Base-by-base conservation (phyloP, 148 eudicot genomes). In the Vaccinium vitisidaea region DNA sequence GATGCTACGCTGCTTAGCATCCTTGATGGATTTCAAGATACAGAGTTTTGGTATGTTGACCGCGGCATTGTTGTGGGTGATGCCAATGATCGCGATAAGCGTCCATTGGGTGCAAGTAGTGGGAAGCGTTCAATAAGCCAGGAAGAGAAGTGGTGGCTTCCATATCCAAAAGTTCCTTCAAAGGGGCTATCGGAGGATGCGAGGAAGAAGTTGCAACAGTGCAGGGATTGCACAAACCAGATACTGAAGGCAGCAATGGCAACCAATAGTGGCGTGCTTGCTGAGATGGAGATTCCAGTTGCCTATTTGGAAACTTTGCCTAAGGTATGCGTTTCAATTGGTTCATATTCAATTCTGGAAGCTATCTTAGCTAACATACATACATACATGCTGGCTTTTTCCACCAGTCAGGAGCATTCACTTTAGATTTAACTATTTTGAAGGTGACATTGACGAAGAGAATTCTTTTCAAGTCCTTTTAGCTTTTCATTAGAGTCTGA, bases 71-170 rank as follows among this genome's bases (percentile, higher is more conserved):
- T 88, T 39, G 88, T 88, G 15, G 86, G 90, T 14, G 94, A 93
- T 48, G 87, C 83, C 67, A 93, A 90, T 82, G 88, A 88, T 18
- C 82, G 84, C 53, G 92, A 92, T 63, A 30, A 55, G 14, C 84
- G 53, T 80, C 83, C 90, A n/a, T 27, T 87, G 4, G 80, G 84
- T 43, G 49, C 73, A 21, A 78, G 85, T 79, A 84, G 84, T 83
- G 93, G 93, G 49, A 88, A 98, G 78, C 98, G 93, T 19, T 93
- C 98, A 18, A 91, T 97, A 76, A 88, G 97, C 77, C 97, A 94
- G 87, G 98, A 94, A 86, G 99, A 97, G 84, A 97, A 97, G 85
- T 97, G 99, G 99, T 97, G 99, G 99, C 90, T 97, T 80, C 99
- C 99, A 0, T 93, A 86, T 81, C 99, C 98, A 0, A 94, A 94